Base-by-base conservation (phyloP, 1,139 yeast species). In the Yamadazyma dendronema region DNA sequence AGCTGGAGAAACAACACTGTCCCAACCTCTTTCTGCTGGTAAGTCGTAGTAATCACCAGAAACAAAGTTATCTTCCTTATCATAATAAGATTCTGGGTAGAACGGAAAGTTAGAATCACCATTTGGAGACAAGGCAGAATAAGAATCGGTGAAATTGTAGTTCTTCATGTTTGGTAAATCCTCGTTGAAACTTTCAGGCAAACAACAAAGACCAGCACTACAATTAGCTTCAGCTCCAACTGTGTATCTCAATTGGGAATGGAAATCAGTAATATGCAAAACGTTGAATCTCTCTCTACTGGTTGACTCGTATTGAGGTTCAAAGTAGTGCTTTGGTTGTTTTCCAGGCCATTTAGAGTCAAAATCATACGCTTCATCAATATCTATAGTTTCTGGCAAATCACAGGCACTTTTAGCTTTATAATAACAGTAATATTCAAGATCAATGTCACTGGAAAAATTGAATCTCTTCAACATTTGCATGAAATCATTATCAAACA, bases 201-300 rank as follows among this genome's bases (percentile, higher is more conserved):
- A 59, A 54, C 84, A 78, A 53, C 83, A 78, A 60, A 74, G 65
- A 11, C 59, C 53, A 22, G 59, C 55, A 3, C 80, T 57, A 57
- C 88, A 81, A 50, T 81, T 79, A 12, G 77, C 77, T 52, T 81
- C 87, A 4, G 79, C 54, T 15, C 84, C 85, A 12, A 74, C 64
- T 3, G 67, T 56, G 55, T 79, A 82, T 42, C 79, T 72, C 37
- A 73, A 59, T 52, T 80, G 77, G 34, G 79, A 58, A 52, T 82
- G 89, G 59, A 81, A 76, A 53, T 82, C 89, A 21, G 80, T 72
- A 19, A 82, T 50, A 49, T 82, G 89, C 42, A 81, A 62, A n/a
- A 80, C 88, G 43, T 79, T 77, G 57, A 81, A 77, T 7, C 44
- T 46, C 13, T 57, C 61, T 32, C 48, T 47, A 33, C 52, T 42